Conservation (phyloP, 306 rosid species). For the Calophaca sinica region DNA sequence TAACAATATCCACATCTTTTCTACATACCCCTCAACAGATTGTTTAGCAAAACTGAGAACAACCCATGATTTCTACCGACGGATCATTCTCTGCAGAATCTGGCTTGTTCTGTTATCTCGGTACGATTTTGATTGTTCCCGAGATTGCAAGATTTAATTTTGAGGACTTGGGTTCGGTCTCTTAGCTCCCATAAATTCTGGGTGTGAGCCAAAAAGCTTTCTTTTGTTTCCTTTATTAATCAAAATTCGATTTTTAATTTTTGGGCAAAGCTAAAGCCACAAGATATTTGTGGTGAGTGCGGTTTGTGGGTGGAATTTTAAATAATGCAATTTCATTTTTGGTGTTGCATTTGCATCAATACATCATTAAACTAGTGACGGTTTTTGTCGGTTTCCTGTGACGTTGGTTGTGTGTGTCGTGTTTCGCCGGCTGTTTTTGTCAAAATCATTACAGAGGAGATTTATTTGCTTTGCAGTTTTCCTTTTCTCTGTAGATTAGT, state of each 20-base stretch:
- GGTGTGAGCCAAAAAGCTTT: slow-evolving; percentile 40
- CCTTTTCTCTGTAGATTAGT: slow-evolving; percentile 11
- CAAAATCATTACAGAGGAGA: slow-evolving; percentile 31
- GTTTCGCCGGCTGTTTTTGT: slow-evolving; percentile 45
- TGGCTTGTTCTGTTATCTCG: slow-evolving; percentile 10
- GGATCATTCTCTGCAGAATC: slow-evolving; percentile 13
- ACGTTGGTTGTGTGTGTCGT: slow-evolving; percentile 49
- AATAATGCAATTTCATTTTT: slow-evolving; percentile 30
- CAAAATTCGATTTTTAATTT: slow-evolving; percentile 39
- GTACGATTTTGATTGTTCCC: background rate
- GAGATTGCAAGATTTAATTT: background rate
- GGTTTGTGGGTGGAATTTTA: slow-evolving; percentile 6
- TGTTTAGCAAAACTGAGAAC: background rate
- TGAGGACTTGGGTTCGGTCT: slow-evolving; percentile 39
- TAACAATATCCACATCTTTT: slow-evolving; percentile 14
- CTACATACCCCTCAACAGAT: background rate
- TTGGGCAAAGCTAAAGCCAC: background rate
- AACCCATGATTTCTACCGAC: background rate
- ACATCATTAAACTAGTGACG: slow-evolving; percentile 36
- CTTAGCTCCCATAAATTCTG: slow-evolving; percentile 29
- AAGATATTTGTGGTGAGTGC: slow-evolving; percentile 58
- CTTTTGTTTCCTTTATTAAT: slow-evolving; percentile 30
- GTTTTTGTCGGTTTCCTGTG: slow-evolving; percentile 46
- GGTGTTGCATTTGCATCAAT: slow-evolving; percentile 39
- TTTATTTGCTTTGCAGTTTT: slow-evolving; percentile 32